Conservation (phyloP, 2,329 filamentous ascomycete genomes). For the Pseudogymnoascus sp. region DNA sequence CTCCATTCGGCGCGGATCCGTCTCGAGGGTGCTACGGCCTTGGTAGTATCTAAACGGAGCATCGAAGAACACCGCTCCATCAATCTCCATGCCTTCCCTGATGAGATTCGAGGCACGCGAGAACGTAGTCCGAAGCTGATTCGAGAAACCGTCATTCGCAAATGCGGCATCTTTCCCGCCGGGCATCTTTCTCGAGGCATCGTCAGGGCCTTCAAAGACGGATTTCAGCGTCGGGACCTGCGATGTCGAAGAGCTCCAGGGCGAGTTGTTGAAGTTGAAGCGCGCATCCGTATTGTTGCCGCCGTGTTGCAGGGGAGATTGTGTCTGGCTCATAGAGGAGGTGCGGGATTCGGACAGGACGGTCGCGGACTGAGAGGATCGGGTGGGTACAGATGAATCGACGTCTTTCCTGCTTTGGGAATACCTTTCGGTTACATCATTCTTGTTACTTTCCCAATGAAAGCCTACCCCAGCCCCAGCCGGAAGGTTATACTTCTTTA, state of each 20-base stretch:
- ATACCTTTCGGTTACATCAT: too few relatives aligned
- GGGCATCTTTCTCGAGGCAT: slow-evolving; percentile 1
- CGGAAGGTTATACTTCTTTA: slow-evolving; percentile 21
- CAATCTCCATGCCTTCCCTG: slow-evolving; percentile 1
- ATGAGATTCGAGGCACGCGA: neutral
- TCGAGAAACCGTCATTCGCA: slow-evolving; percentile 18
- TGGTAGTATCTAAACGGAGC: slow-evolving; percentile 21
- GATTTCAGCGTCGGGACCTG: slow-evolving; percentile 16
- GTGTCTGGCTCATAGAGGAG: neutral
- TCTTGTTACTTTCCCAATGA: slow-evolving; percentile 20
- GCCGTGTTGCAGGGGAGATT: slow-evolving; percentile 19
- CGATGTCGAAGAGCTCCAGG: slow-evolving; percentile 18
- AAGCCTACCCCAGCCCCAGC: slow-evolving; percentile 20
- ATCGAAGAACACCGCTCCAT: neutral
- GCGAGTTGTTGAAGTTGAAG: slow-evolving; percentile 18
- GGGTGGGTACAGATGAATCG: slow-evolving; percentile 11
- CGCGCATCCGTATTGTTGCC: neutral
- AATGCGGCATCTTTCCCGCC: slow-evolving; percentile 16
- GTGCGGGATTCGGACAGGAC: neutral
- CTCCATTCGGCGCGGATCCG: slow-evolving; percentile 16
- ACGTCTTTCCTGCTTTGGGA: slow-evolving; percentile 18
- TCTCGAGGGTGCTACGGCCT: slow-evolving; percentile 20
- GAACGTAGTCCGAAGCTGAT: slow-evolving; percentile 16
- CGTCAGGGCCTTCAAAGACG: slow-evolving; percentile 15
- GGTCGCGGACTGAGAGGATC: too few relatives aligned